These are phyloP conservation scores for Flaveria robusta DNA, from an alignment of 129 eudicot species.

Conservation along the genomic window DNA sequence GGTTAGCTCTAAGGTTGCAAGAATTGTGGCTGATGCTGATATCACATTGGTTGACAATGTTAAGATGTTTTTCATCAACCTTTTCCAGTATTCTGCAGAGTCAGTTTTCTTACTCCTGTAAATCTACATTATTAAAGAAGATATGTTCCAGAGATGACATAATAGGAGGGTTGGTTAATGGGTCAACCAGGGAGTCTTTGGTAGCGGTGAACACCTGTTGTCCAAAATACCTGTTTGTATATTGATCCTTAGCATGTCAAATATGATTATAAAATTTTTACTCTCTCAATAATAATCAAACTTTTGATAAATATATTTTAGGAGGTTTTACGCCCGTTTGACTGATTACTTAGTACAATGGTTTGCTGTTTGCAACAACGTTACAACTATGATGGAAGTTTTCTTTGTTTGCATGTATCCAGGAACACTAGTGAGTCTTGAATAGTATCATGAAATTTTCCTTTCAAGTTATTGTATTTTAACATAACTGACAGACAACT, in stretches of 20 bases:
- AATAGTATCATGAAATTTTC: background rate
- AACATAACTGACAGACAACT: background rate
- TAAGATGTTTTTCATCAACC: conserved; percentile 71
- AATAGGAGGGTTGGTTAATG: background rate
- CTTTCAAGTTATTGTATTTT: background rate
- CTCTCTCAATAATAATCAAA: background rate
- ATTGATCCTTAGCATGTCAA: background rate
- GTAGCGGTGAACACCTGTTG: background rate
- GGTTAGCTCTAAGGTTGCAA: conserved; percentile 72
- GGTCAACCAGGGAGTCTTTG: background rate
- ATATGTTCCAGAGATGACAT: conserved; percentile 1
- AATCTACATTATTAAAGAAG: background rate
- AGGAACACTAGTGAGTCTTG: background rate
- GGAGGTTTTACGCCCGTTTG: background rate
- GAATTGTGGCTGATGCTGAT: conserved; percentile 87
- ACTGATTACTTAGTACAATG: background rate
- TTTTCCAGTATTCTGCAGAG: conserved; percentile 87
- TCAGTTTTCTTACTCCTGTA: conserved; percentile 37
- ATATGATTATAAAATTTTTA: background rate
- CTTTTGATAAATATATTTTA: background rate
- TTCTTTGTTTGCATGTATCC: background rate
- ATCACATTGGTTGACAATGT: conserved; percentile 51
- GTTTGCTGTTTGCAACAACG: background rate
- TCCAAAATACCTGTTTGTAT: background rate
- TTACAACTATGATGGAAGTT: background rate